These are phyloP conservation scores for Erodium texanum DNA, from an alignment of 441 rosid genomes.

Conservation along the genomic window DNA sequence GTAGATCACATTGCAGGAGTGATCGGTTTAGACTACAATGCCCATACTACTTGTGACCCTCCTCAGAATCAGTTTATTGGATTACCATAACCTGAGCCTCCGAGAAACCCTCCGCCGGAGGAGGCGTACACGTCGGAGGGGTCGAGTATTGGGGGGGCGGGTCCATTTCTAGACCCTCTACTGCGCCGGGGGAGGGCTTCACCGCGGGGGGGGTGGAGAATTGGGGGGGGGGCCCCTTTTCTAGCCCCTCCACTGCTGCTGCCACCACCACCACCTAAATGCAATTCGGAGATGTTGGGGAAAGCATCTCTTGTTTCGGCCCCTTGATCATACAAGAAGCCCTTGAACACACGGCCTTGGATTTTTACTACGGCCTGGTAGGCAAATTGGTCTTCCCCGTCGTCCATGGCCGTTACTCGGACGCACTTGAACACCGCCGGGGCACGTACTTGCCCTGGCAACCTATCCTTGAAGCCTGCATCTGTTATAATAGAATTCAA, in stretches of 20 bases:
- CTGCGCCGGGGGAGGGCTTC: constrained; percentile 37
- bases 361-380: constrained; percentile 86
- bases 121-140: constrained; percentile 42
- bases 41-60: neutral
- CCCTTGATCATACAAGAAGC: constrained; percentile 86
- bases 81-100: constrained; percentile 55
- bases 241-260: no score
- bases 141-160: no score
- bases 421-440: constrained; percentile 94
- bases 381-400: constrained; percentile 78
- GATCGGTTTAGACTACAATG: constrained; percentile 9
- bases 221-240: no score
- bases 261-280: constrained; percentile 48
- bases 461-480: constrained; percentile 26
- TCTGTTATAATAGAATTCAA: no score
- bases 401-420: constrained; percentile 79
- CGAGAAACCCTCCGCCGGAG: constrained; percentile 46
- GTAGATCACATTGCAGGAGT: constrained; percentile 11
- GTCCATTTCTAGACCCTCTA: no score
- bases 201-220: constrained; percentile 23
- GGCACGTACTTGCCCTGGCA: constrained; percentile 78
- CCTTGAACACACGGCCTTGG: constrained; percentile 86
- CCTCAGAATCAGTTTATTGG: constrained; percentile 30
- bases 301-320: constrained; percentile 40
- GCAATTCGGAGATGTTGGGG: constrained; percentile 32